Base-by-base conservation (phyloP, 495 filamentous ascomycete genomes). In the Aspergillus conjunctus region DNA sequence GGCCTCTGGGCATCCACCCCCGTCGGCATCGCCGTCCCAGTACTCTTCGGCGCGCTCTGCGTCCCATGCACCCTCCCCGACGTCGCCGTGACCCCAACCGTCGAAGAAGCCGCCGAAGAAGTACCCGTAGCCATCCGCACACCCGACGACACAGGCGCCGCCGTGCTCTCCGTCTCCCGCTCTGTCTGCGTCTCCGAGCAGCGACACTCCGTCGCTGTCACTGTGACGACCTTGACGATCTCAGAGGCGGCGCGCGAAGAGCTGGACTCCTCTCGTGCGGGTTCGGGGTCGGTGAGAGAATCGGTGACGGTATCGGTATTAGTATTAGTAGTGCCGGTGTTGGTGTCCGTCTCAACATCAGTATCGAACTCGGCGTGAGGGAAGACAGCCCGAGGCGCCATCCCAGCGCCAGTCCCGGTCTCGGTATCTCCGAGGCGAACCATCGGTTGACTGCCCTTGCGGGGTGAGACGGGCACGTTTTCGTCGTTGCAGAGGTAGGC, bases 401-500 rank as follows among this genome's bases (percentile, higher is more conserved):
- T 5, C 26, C 33, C 26, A 17, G 1, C 43, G 10, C 30, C 11
- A 2, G 15, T 10, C 4, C 41, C 41, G 0, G 12, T 30, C 12
- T 21, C 39, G n/a, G 57, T 17, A 14, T 22, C 58, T 3, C 30
- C 51, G 11, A 60, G 14, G 1, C 62, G 21, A 7, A 54, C 39
- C 62, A 64, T 64, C 0, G 62, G 62, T 2, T 32, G n/a, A 22
- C 62, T 60, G 2, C 62, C 62, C 6, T 59, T 44, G 2, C 62
- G 45, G 1, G 56, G 56, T 3, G 62, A 56, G n/a, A 49, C 51
- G 18, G 62, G 62, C 1, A 56, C 62, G 10, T 30, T 33, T 18
- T 12, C 18, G 20, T 64, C 57, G 33, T 60, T 20, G 52, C 62
- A 64, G 48, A 64, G 49, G 33, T 60, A 64, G 10, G 17, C 10